A percentile compares a stretch with the other conserved stretches of the same genome.
These are phyloP conservation scores for Penicillium sp. DNA, from an alignment of 2,329 filamentous ascomycete species.

Conservation along the genomic window DNA sequence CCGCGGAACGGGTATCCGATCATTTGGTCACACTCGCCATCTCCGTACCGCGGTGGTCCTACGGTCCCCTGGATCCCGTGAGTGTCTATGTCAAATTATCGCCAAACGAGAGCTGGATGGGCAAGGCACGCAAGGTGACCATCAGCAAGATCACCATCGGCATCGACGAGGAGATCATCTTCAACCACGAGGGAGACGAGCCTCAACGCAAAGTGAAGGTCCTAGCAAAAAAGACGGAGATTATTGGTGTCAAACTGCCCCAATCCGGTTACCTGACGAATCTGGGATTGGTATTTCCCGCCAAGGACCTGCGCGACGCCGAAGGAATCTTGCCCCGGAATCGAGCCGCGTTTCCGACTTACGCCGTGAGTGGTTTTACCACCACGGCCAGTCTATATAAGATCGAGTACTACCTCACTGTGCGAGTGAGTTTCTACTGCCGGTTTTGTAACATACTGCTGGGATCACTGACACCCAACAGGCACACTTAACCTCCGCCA, in stretches of 20 bases:
- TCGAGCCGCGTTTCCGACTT: slow-evolving; percentile 84
- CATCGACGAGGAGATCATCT: slow-evolving; percentile 98
- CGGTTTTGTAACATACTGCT: slow-evolving; percentile 13
- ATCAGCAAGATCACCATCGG: slow-evolving; percentile 91
- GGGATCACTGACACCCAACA: slow-evolving; percentile 42
- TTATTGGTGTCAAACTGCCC: slow-evolving; percentile 80
- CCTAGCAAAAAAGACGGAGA: slow-evolving; percentile 79
- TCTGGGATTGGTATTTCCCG: slow-evolving; percentile 84
- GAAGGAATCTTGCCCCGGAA: slow-evolving; percentile 86
- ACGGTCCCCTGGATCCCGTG: slow-evolving; percentile 91
- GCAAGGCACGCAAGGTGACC: slow-evolving; percentile 86
- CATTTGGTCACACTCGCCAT: slow-evolving; percentile 90
- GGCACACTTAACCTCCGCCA: slow-evolving; percentile 84
- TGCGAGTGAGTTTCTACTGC: slow-evolving; percentile 67
- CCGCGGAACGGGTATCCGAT: slow-evolving; percentile 80
- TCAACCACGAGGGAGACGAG: slow-evolving; percentile 95
- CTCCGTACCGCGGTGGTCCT: slow-evolving; percentile 92
- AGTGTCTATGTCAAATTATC: slow-evolving; percentile 93
- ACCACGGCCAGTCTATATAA: slow-evolving; percentile 94
- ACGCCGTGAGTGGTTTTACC: slow-evolving; percentile 86
- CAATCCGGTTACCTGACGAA: slow-evolving; percentile 93
- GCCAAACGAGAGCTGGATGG: slow-evolving; percentile 88
- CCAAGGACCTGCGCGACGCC: slow-evolving; percentile 80
- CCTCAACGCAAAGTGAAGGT: slow-evolving; percentile 87
- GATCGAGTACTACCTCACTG: slow-evolving; percentile 93